These are phyloP conservation scores for Polytrichum commune DNA, from an alignment of 225 moss, liverwort and hornwort species.

Conservation along the genomic window DNA sequence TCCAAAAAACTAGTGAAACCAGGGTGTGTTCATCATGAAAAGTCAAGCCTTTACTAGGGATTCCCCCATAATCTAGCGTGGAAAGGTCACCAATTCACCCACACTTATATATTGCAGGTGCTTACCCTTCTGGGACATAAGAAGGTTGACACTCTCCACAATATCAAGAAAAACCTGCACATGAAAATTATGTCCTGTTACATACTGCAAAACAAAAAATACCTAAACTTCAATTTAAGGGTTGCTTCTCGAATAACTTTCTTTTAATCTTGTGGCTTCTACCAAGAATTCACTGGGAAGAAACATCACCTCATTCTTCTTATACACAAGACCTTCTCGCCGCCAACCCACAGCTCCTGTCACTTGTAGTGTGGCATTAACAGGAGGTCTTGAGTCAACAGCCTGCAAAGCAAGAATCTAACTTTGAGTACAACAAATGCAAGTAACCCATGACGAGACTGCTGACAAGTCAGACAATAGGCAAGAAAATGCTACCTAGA, in stretches of 20 bases:
- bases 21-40: too few species aligned
- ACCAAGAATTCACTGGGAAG: too few species aligned
- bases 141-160: constrained; percentile 27
- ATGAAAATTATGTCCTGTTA: neutral
- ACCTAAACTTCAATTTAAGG: neutral
- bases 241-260: too few species aligned
- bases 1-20: too few species aligned
- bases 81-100: too few species aligned
- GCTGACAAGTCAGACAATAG: too few species aligned
- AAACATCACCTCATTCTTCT: constrained; percentile 16
- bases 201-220: neutral
- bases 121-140: constrained; percentile 24
- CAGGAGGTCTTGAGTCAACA: constrained; percentile 17
- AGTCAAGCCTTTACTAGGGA: too few species aligned
- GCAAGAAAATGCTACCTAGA: too few species aligned
- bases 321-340: constrained; percentile 23
- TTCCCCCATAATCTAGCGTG: too few species aligned
- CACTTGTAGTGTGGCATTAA: constrained; percentile 22
- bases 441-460: too few species aligned
- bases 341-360: constrained; percentile 30
- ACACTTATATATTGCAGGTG: neutral
- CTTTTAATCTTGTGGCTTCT: too few species aligned
- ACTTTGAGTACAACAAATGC: too few species aligned
- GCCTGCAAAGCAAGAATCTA: constrained; percentile 3
- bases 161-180: constrained; percentile 25